phyloP scores from a whole-genome alignment of 2,329 filamentous ascomycete species.

The Sclerotinia sclerotiorum region DNA sequence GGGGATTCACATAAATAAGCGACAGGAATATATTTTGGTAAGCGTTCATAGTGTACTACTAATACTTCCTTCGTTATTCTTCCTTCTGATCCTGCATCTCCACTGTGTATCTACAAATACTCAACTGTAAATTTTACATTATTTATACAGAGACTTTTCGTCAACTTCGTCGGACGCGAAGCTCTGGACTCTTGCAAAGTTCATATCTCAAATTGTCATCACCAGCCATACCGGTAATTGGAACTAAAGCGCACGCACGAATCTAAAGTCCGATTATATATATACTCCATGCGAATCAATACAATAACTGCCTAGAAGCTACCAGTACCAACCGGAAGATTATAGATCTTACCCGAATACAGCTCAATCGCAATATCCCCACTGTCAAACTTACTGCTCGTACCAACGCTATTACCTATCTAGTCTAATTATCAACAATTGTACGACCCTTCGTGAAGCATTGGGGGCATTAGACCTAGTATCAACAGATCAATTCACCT shows the following conservation, averaged over 20 bases:
- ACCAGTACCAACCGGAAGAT: conserved; percentile 1
- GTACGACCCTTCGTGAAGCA: background rate
- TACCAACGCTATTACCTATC: background rate
- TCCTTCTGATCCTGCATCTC: background rate
- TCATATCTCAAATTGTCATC: background rate
- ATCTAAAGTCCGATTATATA: background rate
- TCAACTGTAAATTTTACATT: background rate
- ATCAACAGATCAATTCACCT: conserved; percentile 7
- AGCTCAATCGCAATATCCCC: background rate
- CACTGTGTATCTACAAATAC: background rate
- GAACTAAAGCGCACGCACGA: background rate
- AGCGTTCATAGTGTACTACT: background rate
- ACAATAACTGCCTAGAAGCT: background rate
- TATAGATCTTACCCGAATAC: conserved; percentile 12
- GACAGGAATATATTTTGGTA: background rate
- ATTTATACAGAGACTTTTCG: background rate
- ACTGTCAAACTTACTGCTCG: conserved; percentile 12
- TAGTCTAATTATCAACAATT: background rate
- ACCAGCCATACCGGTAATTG: background rate
- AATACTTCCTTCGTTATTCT: background rate
- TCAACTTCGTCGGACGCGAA: background rate
- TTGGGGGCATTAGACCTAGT: background rate
- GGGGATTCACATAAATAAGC: background rate
- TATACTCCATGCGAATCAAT: background rate
- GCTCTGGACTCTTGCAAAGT: background rate